phyloP scores from a whole-genome alignment of 257 asterid species.

The Gentiana dahurica region DNA sequence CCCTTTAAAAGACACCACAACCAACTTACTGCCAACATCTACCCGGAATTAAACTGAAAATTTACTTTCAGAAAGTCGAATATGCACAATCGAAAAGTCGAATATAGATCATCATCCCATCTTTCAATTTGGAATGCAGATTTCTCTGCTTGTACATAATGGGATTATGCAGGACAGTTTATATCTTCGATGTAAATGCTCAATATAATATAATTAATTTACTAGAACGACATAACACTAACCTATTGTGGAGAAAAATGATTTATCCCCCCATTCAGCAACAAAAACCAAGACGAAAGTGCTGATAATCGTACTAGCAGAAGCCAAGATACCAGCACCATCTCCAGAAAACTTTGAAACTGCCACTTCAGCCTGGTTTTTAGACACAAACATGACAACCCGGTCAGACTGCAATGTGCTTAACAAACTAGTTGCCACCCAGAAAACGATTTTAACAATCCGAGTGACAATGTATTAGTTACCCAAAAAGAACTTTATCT shows the following conservation, averaged over 20 bases:
- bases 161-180: too few species aligned
- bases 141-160: not conserved
- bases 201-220: not conserved
- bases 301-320: slow-evolving; percentile 71
- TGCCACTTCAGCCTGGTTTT: slow-evolving; percentile 75
- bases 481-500: too few species aligned
- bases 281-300: slow-evolving; percentile 84
- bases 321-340: slow-evolving; percentile 73
- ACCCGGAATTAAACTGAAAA: too few species aligned
- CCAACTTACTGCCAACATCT: too few species aligned
- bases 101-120: not conserved
- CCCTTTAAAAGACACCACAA: not conserved
- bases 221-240: slow-evolving; percentile 1
- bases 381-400: slow-evolving; percentile 8
- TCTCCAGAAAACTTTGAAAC: slow-evolving; percentile 80
- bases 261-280: slow-evolving; percentile 99
- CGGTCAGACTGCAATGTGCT: slow-evolving; percentile 7
- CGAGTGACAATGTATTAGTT: not conserved
- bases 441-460: not conserved
- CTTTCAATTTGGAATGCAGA: not conserved
- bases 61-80: too few species aligned
- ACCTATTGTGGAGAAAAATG: slow-evolving; percentile 95
- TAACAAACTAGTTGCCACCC: not conserved
- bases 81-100: too few species aligned
- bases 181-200: not conserved